These are phyloP conservation scores for Schrenkiella parvula DNA, from an alignment of 345 rosid species.

Conservation along the genomic window DNA sequence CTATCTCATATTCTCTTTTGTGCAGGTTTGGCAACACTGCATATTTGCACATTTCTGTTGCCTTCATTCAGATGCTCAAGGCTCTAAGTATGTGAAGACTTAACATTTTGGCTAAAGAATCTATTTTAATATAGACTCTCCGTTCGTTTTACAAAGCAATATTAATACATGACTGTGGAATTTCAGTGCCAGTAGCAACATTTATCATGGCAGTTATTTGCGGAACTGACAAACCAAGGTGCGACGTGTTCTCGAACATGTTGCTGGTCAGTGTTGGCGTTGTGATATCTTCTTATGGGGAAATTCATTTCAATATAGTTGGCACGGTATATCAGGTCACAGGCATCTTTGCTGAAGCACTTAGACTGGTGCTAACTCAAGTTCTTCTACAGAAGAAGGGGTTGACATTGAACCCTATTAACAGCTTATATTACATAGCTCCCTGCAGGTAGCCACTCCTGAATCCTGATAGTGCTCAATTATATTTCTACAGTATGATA, in stretches of 20 bases:
- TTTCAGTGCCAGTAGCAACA: constrained; percentile 98
- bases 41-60: constrained; percentile 84
- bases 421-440: constrained; percentile 94
- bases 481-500: not conserved
- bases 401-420: constrained; percentile 81
- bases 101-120: constrained; percentile 4
- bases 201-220: constrained; percentile 82
- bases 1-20: constrained; percentile 13
- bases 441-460: constrained; percentile 79
- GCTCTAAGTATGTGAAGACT: constrained; percentile 71
- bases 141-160: constrained; percentile 5
- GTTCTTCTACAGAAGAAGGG: constrained; percentile 95
- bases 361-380: constrained; percentile 92
- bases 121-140: not conserved
- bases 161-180: constrained; percentile 28
- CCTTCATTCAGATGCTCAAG: constrained; percentile 99
- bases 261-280: constrained; percentile 95
- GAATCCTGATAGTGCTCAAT: not conserved
- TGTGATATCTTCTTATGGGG: constrained; percentile 90
- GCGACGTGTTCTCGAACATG: constrained; percentile 89
- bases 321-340: constrained; percentile 96
- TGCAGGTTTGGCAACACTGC: constrained; percentile 98
- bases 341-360: constrained; percentile 97
- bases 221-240: constrained; percentile 90
- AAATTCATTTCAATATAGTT: constrained; percentile 85